Conservation (phyloP, 345 rosid species). For the Citrus sinensis region DVS_A1.0 CM039163.1:50123501-50124000, state of each 20-base stretch:
- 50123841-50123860: conserved; percentile 38
- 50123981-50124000: conserved; percentile 39
- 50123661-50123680: conserved; percentile 39
- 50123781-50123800: conserved; percentile 45
- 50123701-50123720: conserved; percentile 26
- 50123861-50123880: conserved; percentile 38
- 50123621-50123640: conserved; percentile 44
- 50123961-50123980: conserved; percentile 40
- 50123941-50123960: conserved; percentile 47
- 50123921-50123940: conserved; percentile 25
- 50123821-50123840: conserved; percentile 41
- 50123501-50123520: conserved; percentile 4
- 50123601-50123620: conserved; percentile 46
- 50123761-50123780: conserved; percentile 25
- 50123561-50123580: conserved; percentile 51
- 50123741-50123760: conserved; percentile 33
- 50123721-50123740: conserved; percentile 25
- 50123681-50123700: conserved; percentile 60
- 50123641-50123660: conserved; percentile 52
- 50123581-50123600: conserved; percentile 37
- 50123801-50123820: conserved; percentile 18
- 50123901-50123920: conserved; percentile 63
- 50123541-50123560: conserved; percentile 25
- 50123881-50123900: conserved; percentile 56
- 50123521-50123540: conserved; percentile 19